Conservation (phyloP, 2,329 filamentous ascomycete species). For the Hypoxylon sp. region DNA sequence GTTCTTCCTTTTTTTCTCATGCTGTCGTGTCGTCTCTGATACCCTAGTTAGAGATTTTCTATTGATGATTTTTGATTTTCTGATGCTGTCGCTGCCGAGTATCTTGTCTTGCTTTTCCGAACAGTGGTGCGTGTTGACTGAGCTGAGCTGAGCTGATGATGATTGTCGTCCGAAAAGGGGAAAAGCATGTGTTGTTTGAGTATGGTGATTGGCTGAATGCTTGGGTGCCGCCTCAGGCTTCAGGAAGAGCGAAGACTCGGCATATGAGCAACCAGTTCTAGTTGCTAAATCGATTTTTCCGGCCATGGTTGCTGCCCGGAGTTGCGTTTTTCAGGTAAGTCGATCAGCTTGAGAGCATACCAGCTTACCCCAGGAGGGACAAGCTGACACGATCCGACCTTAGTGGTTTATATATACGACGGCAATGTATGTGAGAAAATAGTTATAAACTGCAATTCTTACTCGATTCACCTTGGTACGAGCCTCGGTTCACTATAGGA, state of each 20-base stretch:
- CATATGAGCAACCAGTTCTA: slow-evolving; percentile 27
- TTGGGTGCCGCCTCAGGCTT: too few relatives aligned
- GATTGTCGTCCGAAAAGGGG: slow-evolving; percentile 18
- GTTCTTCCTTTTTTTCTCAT: slow-evolving; percentile 3
- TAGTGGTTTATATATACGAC: not conserved
- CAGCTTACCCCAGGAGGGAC: not conserved
- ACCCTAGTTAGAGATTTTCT: slow-evolving; percentile 31
- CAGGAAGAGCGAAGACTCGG: too few relatives aligned
- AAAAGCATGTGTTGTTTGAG: slow-evolving; percentile 7
- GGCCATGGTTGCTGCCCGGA: not conserved
- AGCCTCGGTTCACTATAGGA: too few relatives aligned
- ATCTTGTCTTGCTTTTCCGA: slow-evolving; percentile 18
- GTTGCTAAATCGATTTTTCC: slow-evolving; percentile 1
- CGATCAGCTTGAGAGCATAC: not conserved
- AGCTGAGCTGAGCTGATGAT: too few relatives aligned
- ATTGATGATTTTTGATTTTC: slow-evolving; percentile 1
- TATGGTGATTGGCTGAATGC: slow-evolving; percentile 20
- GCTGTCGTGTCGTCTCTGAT: slow-evolving; percentile 27
- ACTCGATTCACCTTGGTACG: too few relatives aligned
- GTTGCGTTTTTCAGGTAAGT: not conserved
- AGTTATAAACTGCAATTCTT: too few relatives aligned
- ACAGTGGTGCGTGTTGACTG: slow-evolving; percentile 14
- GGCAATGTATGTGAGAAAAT: not conserved
- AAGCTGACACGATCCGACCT: not conserved
- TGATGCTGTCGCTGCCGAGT: slow-evolving; percentile 12